These are phyloP conservation scores for Striga asiatica DNA, from an alignment of 257 asterid genomes.

Conservation along the genomic window DNA sequence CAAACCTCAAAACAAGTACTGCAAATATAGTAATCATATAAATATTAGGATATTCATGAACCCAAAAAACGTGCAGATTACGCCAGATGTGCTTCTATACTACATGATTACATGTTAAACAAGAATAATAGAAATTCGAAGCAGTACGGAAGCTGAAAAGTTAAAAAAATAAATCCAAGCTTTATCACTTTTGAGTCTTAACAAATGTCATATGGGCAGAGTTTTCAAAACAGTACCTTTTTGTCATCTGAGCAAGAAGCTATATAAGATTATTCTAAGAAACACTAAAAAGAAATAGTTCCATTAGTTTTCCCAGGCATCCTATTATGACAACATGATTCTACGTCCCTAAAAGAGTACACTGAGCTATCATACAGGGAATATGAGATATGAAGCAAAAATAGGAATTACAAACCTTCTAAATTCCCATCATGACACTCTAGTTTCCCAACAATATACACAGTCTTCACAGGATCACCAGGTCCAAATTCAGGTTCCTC, in stretches of 20 bases:
- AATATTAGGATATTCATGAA: too few relatives aligned
- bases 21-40: too few relatives aligned
- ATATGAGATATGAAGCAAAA: too few relatives aligned
- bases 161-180: neutral
- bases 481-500: constrained; percentile 96
- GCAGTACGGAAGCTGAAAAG: neutral
- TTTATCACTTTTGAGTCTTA: neutral
- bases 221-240: neutral
- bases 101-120: too few relatives aligned
- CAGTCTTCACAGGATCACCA: constrained; percentile 44
- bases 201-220: neutral
- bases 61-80: too few relatives aligned
- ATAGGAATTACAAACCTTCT: constrained; percentile 32
- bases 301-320: constrained; percentile 1
- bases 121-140: neutral
- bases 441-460: constrained; percentile 43
- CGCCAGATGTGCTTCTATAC: too few relatives aligned
- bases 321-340: neutral
- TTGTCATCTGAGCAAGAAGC: neutral
- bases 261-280: constrained; percentile 3
- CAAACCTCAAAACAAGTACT: too few relatives aligned
- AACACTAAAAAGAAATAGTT: neutral
- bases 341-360: neutral
- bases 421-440: constrained; percentile 30
- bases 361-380: too few relatives aligned